phyloP scores from a whole-genome alignment of 2,329 filamentous ascomycete species.

The Ceratocystis cacaofunesta region DNA sequence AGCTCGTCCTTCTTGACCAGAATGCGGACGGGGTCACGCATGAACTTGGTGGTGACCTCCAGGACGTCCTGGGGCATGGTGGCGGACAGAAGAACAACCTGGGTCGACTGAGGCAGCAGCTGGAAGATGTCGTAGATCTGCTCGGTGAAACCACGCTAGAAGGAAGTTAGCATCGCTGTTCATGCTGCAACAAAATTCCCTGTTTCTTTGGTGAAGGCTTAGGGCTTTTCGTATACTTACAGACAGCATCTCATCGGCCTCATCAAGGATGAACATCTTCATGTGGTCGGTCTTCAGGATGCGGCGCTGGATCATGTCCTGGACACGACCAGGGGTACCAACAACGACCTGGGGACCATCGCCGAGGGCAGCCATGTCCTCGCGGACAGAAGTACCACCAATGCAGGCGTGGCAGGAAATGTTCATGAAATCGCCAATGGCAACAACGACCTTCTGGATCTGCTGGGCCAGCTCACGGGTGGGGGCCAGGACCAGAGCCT shows the following conservation, averaged over 20 bases:
- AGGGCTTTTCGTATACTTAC: slow-evolving; percentile 31
- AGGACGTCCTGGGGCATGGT: slow-evolving; percentile 99
- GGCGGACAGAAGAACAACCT: slow-evolving; percentile 94
- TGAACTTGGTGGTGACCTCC: slow-evolving; percentile 99
- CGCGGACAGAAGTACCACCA: slow-evolving; percentile 92
- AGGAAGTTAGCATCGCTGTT: slow-evolving; percentile 24
- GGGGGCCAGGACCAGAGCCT: slow-evolving; percentile 93
- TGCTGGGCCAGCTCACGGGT: slow-evolving; percentile 98
- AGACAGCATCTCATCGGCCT: slow-evolving; percentile 98
- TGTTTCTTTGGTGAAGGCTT: slow-evolving; percentile 17
- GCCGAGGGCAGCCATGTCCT: slow-evolving; percentile 95
- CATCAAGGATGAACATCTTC: slow-evolving; percentile 99
- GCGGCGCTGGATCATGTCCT: slow-evolving; percentile 98
- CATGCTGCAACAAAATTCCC: not conserved
- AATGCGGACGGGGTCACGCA: slow-evolving; percentile 97
- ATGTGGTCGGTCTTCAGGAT: slow-evolving; percentile 94
- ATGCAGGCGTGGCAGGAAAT: slow-evolving; percentile 99
- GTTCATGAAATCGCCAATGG: slow-evolving; percentile 99
- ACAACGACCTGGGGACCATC: slow-evolving; percentile 95
- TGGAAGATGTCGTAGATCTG: slow-evolving; percentile 99
- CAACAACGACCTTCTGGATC: slow-evolving; percentile 98
- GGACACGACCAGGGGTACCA: slow-evolving; percentile 94
- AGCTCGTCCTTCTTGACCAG: slow-evolving; percentile 99
- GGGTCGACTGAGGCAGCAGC: slow-evolving; percentile 90
- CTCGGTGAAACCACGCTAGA: slow-evolving; percentile 90